Percentiles rank a stretch among this genome's conserved stretches.
phyloP scores from a whole-genome alignment of 2,329 filamentous ascomycete genomes.

The Penicillium freii region DNA sequence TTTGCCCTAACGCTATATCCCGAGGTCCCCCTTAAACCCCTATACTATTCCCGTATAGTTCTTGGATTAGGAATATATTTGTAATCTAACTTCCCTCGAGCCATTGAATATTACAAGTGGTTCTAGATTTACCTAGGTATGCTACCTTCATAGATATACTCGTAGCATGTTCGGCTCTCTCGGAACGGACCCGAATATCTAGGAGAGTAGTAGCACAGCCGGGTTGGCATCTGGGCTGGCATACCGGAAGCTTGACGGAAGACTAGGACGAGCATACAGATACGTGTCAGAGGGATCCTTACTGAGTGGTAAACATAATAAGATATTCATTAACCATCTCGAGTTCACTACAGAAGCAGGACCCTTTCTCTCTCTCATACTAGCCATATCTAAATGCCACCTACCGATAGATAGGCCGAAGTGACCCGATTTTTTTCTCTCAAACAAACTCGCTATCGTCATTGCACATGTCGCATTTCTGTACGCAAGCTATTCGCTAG shows the following conservation, averaged over 20 bases:
- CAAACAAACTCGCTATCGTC: background rate
- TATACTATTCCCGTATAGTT: background rate
- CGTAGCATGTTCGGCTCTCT: background rate
- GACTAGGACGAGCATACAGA: background rate
- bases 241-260: background rate
- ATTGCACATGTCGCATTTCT: background rate
- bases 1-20: background rate
- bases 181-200: constrained; percentile 3
- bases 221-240: constrained; percentile 2
- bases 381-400: background rate
- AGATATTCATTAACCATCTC: background rate
- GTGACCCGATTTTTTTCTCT: background rate
- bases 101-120: background rate
- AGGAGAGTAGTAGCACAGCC: constrained; percentile 9
- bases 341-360: background rate
- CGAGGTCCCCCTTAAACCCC: background rate
- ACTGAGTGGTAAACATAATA: background rate
- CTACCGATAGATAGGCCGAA: background rate
- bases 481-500: background rate
- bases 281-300: background rate
- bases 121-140: too few relatives aligned
- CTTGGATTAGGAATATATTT: too few relatives aligned
- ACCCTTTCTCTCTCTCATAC: background rate
- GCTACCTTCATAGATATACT: background rate
- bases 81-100: too few relatives aligned